These are phyloP conservation scores for Lipomyces lipofer DNA, from an alignment of 805 yeast species.

Conservation along the genomic window DNA sequence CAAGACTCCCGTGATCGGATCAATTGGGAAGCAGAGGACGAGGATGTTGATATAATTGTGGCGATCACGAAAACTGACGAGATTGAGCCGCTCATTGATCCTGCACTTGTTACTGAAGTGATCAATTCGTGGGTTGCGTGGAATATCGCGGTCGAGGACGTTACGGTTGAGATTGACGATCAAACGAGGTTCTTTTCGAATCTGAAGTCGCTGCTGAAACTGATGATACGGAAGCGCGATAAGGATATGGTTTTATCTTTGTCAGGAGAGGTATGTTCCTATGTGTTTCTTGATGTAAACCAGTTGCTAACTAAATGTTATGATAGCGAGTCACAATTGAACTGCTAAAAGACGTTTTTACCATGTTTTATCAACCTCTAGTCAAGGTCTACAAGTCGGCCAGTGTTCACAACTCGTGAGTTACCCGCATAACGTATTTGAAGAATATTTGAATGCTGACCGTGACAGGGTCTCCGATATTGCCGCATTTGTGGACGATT, in stretches of 20 bases:
- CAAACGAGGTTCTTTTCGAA: constrained; percentile 28
- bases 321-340: constrained; percentile 79
- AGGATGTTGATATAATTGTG: constrained; percentile 35
- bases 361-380: constrained; percentile 73
- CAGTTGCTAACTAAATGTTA: constrained; percentile 58
- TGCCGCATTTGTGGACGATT: constrained; percentile 65
- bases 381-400: constrained; percentile 68
- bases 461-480: constrained; percentile 56
- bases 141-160: constrained; percentile 40
- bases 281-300: background rate
- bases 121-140: constrained; percentile 40
- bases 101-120: constrained; percentile 34
- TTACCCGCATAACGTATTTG: too few species aligned
- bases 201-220: constrained; percentile 61
- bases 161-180: constrained; percentile 27
- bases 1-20: constrained; percentile 38
- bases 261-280: constrained; percentile 20
- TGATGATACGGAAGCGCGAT: constrained; percentile 69
- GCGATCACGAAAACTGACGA: constrained; percentile 31
- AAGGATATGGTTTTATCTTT: constrained; percentile 60
- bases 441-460: too few species aligned
- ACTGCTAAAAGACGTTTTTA: constrained; percentile 68
- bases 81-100: constrained; percentile 25
- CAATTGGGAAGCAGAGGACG: constrained; percentile 39
- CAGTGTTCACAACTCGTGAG: constrained; percentile 55